Evolutionary conservation across 352 stramenopile species (phyloP), one percentile per base, ranked within the genome.

Genomic region (Thraustochytrium sp.): DNA sequence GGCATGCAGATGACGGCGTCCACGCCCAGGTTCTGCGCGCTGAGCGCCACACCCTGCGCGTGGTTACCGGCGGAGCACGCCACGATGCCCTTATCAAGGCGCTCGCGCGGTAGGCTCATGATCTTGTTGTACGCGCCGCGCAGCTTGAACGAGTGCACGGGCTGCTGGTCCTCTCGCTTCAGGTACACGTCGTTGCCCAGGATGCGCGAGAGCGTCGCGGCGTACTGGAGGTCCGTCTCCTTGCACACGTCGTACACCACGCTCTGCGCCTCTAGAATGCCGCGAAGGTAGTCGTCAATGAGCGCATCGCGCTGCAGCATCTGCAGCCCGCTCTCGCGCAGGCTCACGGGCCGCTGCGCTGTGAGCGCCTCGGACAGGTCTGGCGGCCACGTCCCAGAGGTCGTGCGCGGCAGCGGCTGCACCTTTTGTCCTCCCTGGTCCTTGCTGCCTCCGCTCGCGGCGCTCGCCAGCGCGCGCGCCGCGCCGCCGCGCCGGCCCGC

Each of bases 101-200:
- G 88, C 31, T 89, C 87, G 21, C 82, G 68, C 4, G 92, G 89
- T 16, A 98, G 86, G 85, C 91, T 94, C 21, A 93, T 93, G 92
- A 99, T 98, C 89, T 98, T 98, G 91, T 99, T 99, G 92, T 98
- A 99, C 0, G 96, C 96, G 72, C 96, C 96, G 62, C 96, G 93
- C 85, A 99, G 95, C 91, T 99, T 99, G 91, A 99, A 99, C 75
- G 94, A 98, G 87, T 98, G 98, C 37, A 99, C 95, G 49, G 95
- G 95, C 89, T 99, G 96, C 68, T 96, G 90, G 88, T 99, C 96
- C 89, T 99, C 96, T 74, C 95, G 89, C 92, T 99, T 98, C 42
- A 98, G 91, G 82, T 89, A 87, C 49, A 96, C 89, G 76, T 88
- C 89, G 86, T 95, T 94, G 86, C 93, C 88, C 37, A 94, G 26